Evolutionary conservation across 2,329 filamentous ascomycete genomes (phyloP), one percentile per base, ranked within the genome.

Genomic region (Rutstroemia sp.): DNA sequence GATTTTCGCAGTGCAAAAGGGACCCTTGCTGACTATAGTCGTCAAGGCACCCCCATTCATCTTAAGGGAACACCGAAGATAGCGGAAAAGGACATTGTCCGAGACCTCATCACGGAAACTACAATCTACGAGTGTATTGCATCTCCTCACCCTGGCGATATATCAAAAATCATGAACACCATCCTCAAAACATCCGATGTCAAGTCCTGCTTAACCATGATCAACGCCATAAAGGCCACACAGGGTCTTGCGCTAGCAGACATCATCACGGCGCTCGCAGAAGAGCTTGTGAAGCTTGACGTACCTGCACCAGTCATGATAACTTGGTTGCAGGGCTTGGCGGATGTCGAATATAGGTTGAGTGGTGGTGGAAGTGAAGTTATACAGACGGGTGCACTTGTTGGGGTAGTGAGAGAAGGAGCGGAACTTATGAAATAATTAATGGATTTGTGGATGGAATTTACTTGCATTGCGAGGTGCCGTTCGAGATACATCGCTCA

Each of bases 101-200:
- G 90, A 42, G 92, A 97, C 58, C 82, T 90, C 63, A 96, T 96
- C 63, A 96, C 88, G 38, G 88, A 96, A 70, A 90, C 89, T 19
- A 86, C 85, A 7, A 97, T 99, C 68, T 99, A 96, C 77, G 92
- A 91, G 72, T 99, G 94, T 72, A 95, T 99, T 69, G 94, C 94
- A 8, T 92, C 92, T 1, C 94, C 94, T 4, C 92, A 95, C 63
- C 94, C 94, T 0, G 83, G 86, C 23, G 92, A 96, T 66, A 90
- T 97, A 67, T 80, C 82, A 62, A 83, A 88, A 65, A 97, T 99
- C 54, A 79, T 92, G 63, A 81, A 87, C 62, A 95, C 90, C 0
- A 79, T 99, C 34, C 80, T 97, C 27, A 85, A 81, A 54, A 96
- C 89, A 2, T 82, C 84, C 54, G 92, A 99, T 68, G 88, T 99